phyloP scores from a whole-genome alignment of 108 stramenopile species.

The Stephanodiscus minutulus region DNA sequence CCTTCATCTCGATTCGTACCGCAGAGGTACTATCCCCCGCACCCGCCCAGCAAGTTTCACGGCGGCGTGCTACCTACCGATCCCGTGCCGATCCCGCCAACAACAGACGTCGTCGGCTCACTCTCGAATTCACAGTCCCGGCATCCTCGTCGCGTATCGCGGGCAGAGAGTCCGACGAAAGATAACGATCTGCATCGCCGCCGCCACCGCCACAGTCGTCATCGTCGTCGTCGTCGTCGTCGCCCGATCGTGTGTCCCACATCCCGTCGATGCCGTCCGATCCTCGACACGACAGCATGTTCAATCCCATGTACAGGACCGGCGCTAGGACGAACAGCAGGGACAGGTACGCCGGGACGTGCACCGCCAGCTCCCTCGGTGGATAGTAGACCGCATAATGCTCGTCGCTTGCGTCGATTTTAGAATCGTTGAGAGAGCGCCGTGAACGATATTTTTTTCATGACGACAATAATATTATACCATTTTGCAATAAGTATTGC shows the following conservation, averaged over 20 bases:
- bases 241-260: constrained; percentile 41
- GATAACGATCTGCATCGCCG: not conserved
- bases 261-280: constrained; percentile 22
- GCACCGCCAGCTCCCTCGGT: no score
- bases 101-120: not conserved
- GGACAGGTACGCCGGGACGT: constrained; percentile 29
- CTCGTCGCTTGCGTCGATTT: no score
- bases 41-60: no score
- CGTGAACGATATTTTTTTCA: no score
- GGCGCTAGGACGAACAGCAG: constrained; percentile 37
- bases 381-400: no score
- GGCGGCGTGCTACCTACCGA: no score
- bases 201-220: not conserved
- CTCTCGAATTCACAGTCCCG: not conserved
- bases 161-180: not conserved
- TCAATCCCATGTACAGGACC: constrained; percentile 45
- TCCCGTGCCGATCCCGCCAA: not conserved
- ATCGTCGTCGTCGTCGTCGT: not conserved
- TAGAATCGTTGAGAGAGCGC: no score
- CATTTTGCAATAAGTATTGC: no score
- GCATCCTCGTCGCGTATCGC: constrained; percentile 1
- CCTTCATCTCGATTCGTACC: no score
- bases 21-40: no score
- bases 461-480: no score
- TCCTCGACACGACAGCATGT: constrained; percentile 29